Conservation (phyloP, 2,329 filamentous ascomycete species). For the Calonectria montana region DNA sequence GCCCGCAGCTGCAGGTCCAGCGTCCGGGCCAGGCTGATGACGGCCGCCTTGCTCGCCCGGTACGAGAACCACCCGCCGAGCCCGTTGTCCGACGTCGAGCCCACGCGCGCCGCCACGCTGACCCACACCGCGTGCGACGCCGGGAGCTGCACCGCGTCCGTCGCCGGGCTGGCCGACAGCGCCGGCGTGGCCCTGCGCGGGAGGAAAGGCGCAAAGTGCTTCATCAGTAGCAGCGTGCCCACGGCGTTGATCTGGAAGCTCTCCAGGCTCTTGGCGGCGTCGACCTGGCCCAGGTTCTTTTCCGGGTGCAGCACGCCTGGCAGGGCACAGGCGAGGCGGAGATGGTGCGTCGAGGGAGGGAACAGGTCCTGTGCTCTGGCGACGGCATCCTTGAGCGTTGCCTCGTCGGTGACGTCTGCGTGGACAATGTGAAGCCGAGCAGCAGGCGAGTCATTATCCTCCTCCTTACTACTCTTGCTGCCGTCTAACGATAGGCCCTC, state of each 20-base stretch:
- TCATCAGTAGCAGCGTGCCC: conserved; percentile 80
- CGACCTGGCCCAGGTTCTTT: conserved; percentile 74
- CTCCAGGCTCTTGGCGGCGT: conserved; percentile 69
- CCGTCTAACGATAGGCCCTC: conserved; percentile 38
- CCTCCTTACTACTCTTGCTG: background rate
- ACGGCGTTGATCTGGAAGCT: conserved; percentile 81
- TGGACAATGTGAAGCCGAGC: conserved; percentile 53
- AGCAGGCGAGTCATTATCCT: conserved; percentile 30
- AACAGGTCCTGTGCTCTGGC: conserved; percentile 63
- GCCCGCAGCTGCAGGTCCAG: conserved; percentile 75
- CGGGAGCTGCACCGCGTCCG: conserved; percentile 53
- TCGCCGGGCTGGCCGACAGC: conserved; percentile 40
- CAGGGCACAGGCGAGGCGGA: conserved; percentile 76
- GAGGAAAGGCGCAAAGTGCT: conserved; percentile 78
- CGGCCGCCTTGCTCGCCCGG: conserved; percentile 78
- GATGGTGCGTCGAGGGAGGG: conserved; percentile 62
- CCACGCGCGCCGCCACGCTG: conserved; percentile 83
- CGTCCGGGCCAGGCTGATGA: conserved; percentile 77
- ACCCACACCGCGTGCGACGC: conserved; percentile 70
- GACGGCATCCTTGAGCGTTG: conserved; percentile 68
- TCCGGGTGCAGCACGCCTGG: conserved; percentile 81
- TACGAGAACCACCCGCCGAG: conserved; percentile 87
- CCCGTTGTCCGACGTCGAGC: conserved; percentile 77
- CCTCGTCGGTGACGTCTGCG: conserved; percentile 68
- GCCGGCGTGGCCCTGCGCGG: conserved; percentile 64